Base-by-base conservation (phyloP, 2,329 filamentous ascomycete species). In the Penicillium sp. region DNA sequence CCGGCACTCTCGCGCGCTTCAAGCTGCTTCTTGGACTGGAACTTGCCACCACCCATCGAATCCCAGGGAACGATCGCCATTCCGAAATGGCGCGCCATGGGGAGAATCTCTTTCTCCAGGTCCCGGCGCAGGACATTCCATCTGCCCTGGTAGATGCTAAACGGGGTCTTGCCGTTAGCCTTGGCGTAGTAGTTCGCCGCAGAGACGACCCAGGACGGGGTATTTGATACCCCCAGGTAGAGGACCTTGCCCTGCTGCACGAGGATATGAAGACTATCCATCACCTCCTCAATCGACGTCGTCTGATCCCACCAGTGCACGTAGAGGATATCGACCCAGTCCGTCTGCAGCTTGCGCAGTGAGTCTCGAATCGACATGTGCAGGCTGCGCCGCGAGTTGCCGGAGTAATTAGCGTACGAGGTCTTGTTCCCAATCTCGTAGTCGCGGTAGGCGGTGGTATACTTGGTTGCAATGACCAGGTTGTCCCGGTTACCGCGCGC, bases 401-500 rank as follows among this genome's bases (percentile, higher is more conserved):
- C 83, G 7, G 2, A 52, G 44, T 44, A 30, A 19, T 50, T 62
- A 17, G 38, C 50, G 7, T 30, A 47, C 9, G 70, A 71, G 7
- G 74, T 75, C 23, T 30, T 30, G 13, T 76, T 77, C 1, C 80
- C 79, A 17, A 78, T 67, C 29, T 77, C 75, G 52, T 56, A 19
- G 19, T 15, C 23, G 5, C 44, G 23, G 73, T 83, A 90, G 69
- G 84, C 84, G 30, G 84, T 88, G 1, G 86, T 86, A 73, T 82
- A 90, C 72, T 92, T 91, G 59, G 88, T 91, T 1, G 89, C 88
- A 55, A 91, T 15, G 5, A 56, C 44, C 4, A 56, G 9, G 2
- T 46, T 7, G 5, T 56, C 54, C 26, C 90, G 84, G 62, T 85
- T 85, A 19, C 83, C 81, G 8, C 87, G 84, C 64, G 83, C 82